Base-by-base conservation (phyloP, 2,329 filamentous ascomycete genomes). In the Hyphodiscus sp. region DNA sequence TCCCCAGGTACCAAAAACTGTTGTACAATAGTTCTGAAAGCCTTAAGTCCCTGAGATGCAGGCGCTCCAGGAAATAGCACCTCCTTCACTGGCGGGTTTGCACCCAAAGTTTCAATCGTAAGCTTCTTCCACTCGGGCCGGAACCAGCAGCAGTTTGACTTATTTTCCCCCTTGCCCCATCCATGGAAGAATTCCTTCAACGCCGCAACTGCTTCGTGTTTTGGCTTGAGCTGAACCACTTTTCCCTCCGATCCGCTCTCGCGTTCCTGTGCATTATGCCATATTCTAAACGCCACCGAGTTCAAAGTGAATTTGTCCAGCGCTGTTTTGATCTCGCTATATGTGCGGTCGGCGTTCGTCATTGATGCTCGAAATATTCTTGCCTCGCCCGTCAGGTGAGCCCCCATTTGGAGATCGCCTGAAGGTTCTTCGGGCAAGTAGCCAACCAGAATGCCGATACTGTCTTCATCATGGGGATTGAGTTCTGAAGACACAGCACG, bases 91-190 rank as follows among this genome's bases (percentile, higher is more conserved):
- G 16, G 26, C 5, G 26, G 20, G 33, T 29, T 29, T n/a, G 26
- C 10, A 15, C 19, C 16, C 45, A 19, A 30, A 29, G 15, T 13
- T 15, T 29, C 20, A 23, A 30, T 15, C 33, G 20, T 30, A 30
- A 59, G 54, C 18, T 30, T 16, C 9, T 49, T 29, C 48, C 53
- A 61, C 20, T 59, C 55, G 1, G 59, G 59, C 20, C 56, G 55
- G 20, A 62, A 59, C 56, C 59, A 63, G 33, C 33, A 38, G 16
- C 33, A 38, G 33, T 38, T 38, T 13, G 33, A 26, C 4, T 61
- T 45, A 20, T 52, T 59, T 47, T 48, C 1, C 46, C 53, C 16
- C 47, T 41, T 29, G 13, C 9, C 1, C 8, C 20, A 44, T 19
- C 20, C 48, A 29, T 19, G 1, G 19, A 51, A 45, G 44, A 52